These are phyloP conservation scores for Ophiorrhiza pumila DNA, from an alignment of 257 asterid genomes.

Conservation along the genomic window DNA sequence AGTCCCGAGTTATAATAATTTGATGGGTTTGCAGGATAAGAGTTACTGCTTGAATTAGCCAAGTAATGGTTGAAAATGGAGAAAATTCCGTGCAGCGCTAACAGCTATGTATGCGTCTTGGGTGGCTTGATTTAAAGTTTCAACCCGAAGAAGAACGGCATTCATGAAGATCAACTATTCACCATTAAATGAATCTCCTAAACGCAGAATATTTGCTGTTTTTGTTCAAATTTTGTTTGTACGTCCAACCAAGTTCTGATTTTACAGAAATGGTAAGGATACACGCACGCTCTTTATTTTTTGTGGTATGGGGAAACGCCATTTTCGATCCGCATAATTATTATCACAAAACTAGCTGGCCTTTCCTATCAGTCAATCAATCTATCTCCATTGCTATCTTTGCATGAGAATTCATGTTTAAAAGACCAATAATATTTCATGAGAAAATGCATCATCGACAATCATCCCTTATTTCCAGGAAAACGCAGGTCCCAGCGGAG, in stretches of 20 bases:
- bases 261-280: not conserved
- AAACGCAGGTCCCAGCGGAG: not conserved
- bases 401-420: too few relatives aligned
- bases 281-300: not conserved
- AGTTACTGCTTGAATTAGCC: not conserved
- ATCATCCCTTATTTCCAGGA: not conserved
- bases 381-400: not conserved
- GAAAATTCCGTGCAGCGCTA: not conserved
- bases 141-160: not conserved
- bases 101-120: not conserved
- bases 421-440: too few relatives aligned
- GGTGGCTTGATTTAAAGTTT: not conserved
- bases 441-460: not conserved
- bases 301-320: not conserved
- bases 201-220: not conserved
- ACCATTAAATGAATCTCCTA: not conserved
- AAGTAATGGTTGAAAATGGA: not conserved
- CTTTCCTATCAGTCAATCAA: not conserved
- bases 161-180: not conserved
- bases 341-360: not conserved
- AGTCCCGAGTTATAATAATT: too few relatives aligned
- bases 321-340: not conserved
- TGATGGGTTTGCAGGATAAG: not conserved
- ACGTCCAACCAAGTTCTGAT: not conserved
- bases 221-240: not conserved